Percentiles rank a stretch among this genome's conserved stretches.
Evolutionary conservation across 768 basidiomycete species (phyloP).

Genomic region (Kwoniella dendrophila): DNA sequence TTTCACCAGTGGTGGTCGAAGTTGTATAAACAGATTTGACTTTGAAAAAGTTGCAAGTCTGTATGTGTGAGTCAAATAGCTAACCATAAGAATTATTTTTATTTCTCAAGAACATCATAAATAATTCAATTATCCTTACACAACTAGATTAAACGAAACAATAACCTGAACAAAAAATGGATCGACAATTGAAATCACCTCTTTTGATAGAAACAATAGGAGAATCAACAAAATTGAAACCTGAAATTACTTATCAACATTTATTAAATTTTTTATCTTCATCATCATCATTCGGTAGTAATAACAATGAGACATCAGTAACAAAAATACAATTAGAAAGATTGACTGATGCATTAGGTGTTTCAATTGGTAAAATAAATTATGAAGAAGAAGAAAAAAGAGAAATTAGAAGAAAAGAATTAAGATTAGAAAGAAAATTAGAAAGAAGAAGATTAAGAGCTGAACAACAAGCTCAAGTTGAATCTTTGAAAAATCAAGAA

Average conservation of each 20-base stretch:
- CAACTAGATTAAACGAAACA: too few relatives aligned
- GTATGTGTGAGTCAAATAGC: too few relatives aligned
- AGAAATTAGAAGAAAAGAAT: slow-evolving; percentile 29
- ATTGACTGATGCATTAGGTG: slow-evolving; percentile 47
- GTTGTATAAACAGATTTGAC: too few relatives aligned
- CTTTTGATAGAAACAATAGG: slow-evolving; percentile 34
- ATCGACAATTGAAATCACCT: slow-evolving; percentile 42
- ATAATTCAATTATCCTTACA: too few relatives aligned
- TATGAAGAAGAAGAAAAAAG: slow-evolving; percentile 34
- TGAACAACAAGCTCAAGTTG: slow-evolving; percentile 4
- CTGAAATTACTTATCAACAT: slow-evolving; percentile 29
- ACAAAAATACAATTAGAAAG: slow-evolving; percentile 46
- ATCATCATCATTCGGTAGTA: slow-evolving; percentile 22
- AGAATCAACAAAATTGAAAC: slow-evolving; percentile 21
- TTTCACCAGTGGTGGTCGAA: too few relatives aligned
- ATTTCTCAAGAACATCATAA: too few relatives aligned
- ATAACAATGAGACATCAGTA: too few relatives aligned
- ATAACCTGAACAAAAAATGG: slow-evolving; percentile 37
- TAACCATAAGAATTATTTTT: too few relatives aligned
- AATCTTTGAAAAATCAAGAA: slow-evolving; percentile 12
- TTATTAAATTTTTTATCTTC: slow-evolving; percentile 35
- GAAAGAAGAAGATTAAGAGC: slow-evolving; percentile 34
- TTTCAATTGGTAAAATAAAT: slow-evolving; percentile 38
- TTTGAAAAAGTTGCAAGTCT: too few relatives aligned
- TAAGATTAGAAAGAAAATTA: slow-evolving; percentile 15